Evolutionary conservation across 495 filamentous ascomycete species (phyloP).

Genomic region (Penicillium mononematosum): DNA sequence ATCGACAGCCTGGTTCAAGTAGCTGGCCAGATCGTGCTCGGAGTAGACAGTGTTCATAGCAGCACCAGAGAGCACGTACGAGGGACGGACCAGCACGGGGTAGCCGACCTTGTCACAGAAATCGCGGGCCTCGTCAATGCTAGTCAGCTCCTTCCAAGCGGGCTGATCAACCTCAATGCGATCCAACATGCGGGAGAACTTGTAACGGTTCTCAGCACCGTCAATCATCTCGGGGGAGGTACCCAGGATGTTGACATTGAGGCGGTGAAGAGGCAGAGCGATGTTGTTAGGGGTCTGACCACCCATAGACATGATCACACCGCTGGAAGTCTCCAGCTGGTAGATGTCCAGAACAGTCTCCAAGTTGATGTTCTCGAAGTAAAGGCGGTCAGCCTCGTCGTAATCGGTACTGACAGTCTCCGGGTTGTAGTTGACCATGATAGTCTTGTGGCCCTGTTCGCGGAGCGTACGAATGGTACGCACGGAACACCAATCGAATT

Average conservation of each 20-base stretch:
- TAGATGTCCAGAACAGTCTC: slow-evolving; percentile 97
- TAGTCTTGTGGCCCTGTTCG: slow-evolving; percentile 84
- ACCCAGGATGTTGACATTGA: slow-evolving; percentile 88
- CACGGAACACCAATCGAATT: slow-evolving; percentile 99
- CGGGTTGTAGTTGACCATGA: slow-evolving; percentile 98
- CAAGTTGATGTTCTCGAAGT: slow-evolving; percentile 96
- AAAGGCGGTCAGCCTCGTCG: slow-evolving; percentile 91
- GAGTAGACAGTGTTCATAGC: slow-evolving; percentile 99
- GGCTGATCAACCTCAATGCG: slow-evolving; percentile 94
- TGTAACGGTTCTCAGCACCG: slow-evolving; percentile 94
- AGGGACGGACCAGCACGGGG: slow-evolving; percentile 90
- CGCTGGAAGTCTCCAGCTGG: slow-evolving; percentile 79
- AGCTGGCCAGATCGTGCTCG: slow-evolving; percentile 83
- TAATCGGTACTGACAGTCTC: slow-evolving; percentile 96
- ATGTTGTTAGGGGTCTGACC: slow-evolving; percentile 99
- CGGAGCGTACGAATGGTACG: slow-evolving; percentile 90
- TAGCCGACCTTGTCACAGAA: slow-evolving; percentile 91
- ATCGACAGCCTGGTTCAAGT: slow-evolving; percentile 82
- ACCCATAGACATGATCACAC: slow-evolving; percentile 97
- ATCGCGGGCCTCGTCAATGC: slow-evolving; percentile 76
- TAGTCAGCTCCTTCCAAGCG: slow-evolving; percentile 95
- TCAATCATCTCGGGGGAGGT: slow-evolving; percentile 99
- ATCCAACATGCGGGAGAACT: slow-evolving; percentile 97
- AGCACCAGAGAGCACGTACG: slow-evolving; percentile 96
- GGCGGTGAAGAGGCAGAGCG: slow-evolving; percentile 79